Evolutionary conservation across 23 red algal genomes (phyloP).

Genomic region (Cyanidium caldarium): DNA sequence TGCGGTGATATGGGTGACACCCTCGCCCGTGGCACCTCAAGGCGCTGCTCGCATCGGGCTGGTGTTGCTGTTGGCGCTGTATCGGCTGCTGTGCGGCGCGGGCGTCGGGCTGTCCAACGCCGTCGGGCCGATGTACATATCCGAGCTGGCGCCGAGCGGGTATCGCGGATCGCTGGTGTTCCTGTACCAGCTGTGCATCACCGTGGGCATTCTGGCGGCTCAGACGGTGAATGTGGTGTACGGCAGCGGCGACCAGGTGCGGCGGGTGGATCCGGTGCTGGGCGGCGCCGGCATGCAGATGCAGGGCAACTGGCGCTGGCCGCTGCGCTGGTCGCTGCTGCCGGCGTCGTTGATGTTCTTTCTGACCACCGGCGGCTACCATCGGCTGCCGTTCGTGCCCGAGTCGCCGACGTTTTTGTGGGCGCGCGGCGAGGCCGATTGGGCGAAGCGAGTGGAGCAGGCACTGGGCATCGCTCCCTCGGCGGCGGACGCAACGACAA

Average conservation of each 20-base stretch:
- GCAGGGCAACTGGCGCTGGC: background rate
- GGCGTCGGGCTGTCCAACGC: constrained; percentile 18
- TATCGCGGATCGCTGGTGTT: constrained; percentile 32
- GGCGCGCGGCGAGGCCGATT: no score
- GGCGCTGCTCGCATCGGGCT: no score
- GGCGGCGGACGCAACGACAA: no score
- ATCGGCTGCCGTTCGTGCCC: no score
- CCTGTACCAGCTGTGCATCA: constrained; percentile 47
- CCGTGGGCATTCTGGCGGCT: constrained; percentile 25
- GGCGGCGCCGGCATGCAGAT: background rate
- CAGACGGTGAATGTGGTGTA: constrained; percentile 6
- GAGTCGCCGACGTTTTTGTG: no score
- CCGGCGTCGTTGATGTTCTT: background rate
- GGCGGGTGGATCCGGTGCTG: background rate
- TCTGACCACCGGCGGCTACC: no score
- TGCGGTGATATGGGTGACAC: no score
- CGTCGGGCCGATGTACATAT: constrained; percentile 24
- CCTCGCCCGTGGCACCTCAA: no score
- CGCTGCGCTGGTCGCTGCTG: background rate
- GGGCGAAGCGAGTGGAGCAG: no score
- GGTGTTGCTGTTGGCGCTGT: background rate
- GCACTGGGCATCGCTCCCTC: no score
- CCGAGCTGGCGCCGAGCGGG: constrained; percentile 31
- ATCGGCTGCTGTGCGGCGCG: background rate
- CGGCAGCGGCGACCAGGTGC: background rate